Evolutionary conservation across 805 yeast genomes (phyloP).

Genomic region (Metschnikowia gruessii): DNA sequence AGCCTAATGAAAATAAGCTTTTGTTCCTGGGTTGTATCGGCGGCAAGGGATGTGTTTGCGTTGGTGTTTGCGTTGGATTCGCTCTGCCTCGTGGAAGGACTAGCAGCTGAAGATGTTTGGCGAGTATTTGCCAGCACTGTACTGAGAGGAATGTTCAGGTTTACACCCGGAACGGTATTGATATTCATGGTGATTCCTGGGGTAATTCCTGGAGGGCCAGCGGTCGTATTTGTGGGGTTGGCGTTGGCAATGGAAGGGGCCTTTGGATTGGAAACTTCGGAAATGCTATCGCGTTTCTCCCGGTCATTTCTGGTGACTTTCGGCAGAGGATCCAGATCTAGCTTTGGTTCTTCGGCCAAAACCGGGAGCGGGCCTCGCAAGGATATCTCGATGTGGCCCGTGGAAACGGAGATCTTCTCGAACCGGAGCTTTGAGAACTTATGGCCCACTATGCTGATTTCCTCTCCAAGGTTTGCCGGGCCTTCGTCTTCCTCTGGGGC

Average conservation of each 20-base stretch:
- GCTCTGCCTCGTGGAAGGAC: not conserved
- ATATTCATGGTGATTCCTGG: not conserved
- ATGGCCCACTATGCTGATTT: slow-evolving; percentile 82
- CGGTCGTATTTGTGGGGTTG: not conserved
- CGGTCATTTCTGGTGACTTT: not conserved
- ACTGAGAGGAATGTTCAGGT: not conserved
- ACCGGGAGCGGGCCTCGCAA: slow-evolving; percentile 56
- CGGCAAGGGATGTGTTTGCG: not conserved
- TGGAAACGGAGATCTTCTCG: slow-evolving; percentile 83
- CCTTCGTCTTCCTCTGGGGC: slow-evolving; percentile 26
- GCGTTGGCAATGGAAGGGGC: not conserved
- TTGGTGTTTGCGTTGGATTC: slow-evolving; percentile 1
- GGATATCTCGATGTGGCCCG: slow-evolving; percentile 76
- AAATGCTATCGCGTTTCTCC: slow-evolving; percentile 4
- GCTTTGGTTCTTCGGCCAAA: not conserved
- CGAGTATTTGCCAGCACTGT: not conserved
- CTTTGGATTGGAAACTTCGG: not conserved
- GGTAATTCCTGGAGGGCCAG: not conserved
- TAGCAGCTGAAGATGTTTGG: not conserved
- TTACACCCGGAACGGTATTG: not conserved
- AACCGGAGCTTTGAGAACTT: slow-evolving; percentile 84
- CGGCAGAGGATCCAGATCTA: not conserved
- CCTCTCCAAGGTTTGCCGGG: slow-evolving; percentile 80
- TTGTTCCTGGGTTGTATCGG: slow-evolving; percentile 43
- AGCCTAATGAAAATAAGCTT: slow-evolving; percentile 63